Evolutionary conservation across 169 alveolate species (phyloP), one percentile per base, ranked within the genome.

Genomic region (Amoebophrya sp.): DNA sequence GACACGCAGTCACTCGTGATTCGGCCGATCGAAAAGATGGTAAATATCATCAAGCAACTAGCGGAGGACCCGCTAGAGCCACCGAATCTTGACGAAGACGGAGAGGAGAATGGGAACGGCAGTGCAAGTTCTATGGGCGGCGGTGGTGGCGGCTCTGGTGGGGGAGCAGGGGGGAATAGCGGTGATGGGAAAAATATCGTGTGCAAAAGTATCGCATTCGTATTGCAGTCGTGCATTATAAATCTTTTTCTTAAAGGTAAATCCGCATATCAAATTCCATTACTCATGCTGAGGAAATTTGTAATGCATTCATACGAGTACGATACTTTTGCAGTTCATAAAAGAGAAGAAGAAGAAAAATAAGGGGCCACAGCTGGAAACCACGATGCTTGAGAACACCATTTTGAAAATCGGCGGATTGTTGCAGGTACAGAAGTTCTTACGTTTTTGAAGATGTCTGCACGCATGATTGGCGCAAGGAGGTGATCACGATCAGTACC

Each of bases 11-110:
- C 90, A 3, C 93, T 95, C 55, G 96, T 96, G 32, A 94, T 96
- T 77, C 91, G 91, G 40, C 97, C 98, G 32, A 96, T 96, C 39
- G 96, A 95, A 54, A 95, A 94, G 39, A 95, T 96, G 96, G 95
- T 93, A 0, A 94, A 93, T 47, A 95, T 95, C 40, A 95, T 96
- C 25, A 92, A 95, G 89, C 94, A 94, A 83, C 94, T 96, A 90
- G 96, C 98, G 32, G 95, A 95, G 91, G 95, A 96, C 91, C 98
- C 98, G 10, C 90, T 95, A 35, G 93, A 94, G 66, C 92, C 90
- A 53, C 95, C 95, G 12, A 92, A 94, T 33, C 93, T 94, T 39
- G 94, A 94, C 53, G 92, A 40, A 23, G 92, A 88, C 77, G 94
- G 89, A 66, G 90, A 92, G 88, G 39, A 39, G 91, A 39, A 83